Evolutionary conservation across 306 rosid genomes (phyloP).

Genomic region (Cicer pinnatifidum): DNA sequence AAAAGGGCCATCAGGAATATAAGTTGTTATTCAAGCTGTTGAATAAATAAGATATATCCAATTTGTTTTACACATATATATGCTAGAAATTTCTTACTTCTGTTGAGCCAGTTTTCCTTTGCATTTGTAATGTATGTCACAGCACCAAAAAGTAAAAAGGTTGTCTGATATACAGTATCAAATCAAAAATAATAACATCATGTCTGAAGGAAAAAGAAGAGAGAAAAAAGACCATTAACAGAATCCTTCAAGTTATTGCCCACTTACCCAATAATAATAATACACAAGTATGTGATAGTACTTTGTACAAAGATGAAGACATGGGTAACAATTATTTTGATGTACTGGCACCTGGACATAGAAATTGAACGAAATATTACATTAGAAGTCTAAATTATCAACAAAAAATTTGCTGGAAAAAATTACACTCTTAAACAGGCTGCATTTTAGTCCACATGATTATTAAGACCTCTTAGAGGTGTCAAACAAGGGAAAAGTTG

Average conservation of each 20-base stretch:
- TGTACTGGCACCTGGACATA: slow-evolving; percentile 40
- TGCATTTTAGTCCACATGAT: not conserved
- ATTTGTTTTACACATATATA: slow-evolving; percentile 13
- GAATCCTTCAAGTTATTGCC: slow-evolving; percentile 29
- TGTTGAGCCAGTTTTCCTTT: slow-evolving; percentile 11
- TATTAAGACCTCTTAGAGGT: too few species aligned
- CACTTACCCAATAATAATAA: slow-evolving; percentile 15
- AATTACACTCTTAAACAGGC: not conserved
- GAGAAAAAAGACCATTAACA: not conserved
- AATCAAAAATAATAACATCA: not conserved
- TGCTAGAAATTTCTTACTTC: slow-evolving; percentile 18
- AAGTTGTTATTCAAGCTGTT: not conserved
- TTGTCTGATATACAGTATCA: not conserved
- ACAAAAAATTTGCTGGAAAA: not conserved
- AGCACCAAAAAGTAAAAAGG: not conserved
- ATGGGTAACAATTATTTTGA: slow-evolving; percentile 38
- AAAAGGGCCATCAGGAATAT: not conserved
- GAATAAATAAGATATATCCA: not conserved
- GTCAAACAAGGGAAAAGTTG: too few species aligned
- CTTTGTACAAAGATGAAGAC: slow-evolving; percentile 37
- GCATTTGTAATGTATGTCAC: slow-evolving; percentile 30
- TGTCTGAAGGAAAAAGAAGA: not conserved
- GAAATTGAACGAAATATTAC: slow-evolving; percentile 26
- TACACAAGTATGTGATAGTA: slow-evolving; percentile 14
- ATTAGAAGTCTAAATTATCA: slow-evolving; percentile 22